These are phyloP conservation scores for Leucocoprinus gongylophorus DNA, from an alignment of 1,284 basidiomycete genomes.

Conservation along the genomic window DNA sequence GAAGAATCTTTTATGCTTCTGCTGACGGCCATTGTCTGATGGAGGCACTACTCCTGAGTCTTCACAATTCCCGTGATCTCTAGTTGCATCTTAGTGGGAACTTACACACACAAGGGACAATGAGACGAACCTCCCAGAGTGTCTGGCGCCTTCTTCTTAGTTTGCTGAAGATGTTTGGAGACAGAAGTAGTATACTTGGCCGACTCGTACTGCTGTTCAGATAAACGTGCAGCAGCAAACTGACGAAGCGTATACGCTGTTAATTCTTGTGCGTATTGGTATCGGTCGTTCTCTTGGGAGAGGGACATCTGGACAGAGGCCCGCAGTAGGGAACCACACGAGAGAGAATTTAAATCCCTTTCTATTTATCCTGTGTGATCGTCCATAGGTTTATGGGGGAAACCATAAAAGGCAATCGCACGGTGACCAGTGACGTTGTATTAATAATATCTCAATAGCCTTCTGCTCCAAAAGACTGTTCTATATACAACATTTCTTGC, in stretches of 20 bases:
- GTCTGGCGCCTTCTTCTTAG: neutral
- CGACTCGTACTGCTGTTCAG: neutral
- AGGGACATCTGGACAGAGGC: neutral
- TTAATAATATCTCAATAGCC: constrained; percentile 31
- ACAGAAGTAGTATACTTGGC: neutral
- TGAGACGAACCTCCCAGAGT: neutral
- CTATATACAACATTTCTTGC: constrained; percentile 32
- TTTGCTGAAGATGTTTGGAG: neutral
- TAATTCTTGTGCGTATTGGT: constrained; percentile 40
- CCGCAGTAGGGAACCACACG: neutral
- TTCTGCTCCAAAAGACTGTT: constrained; percentile 34
- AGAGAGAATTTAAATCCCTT: neutral
- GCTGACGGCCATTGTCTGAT: neutral
- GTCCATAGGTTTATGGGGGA: constrained; percentile 1
- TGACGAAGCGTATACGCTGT: constrained; percentile 43
- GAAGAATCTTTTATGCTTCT: constrained; percentile 10
- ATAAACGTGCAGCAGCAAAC: constrained; percentile 31
- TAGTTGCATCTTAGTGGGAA: neutral
- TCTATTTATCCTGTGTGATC: constrained; percentile 7
- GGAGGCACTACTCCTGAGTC: neutral
- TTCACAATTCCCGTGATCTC: neutral
- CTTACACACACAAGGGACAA: neutral
- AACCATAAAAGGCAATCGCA: constrained; percentile 4
- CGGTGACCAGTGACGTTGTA: constrained; percentile 10
- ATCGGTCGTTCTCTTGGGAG: constrained; percentile 9